phyloP scores from a whole-genome alignment of 345 rosid species.

The Adansonia digitata region DNA sequence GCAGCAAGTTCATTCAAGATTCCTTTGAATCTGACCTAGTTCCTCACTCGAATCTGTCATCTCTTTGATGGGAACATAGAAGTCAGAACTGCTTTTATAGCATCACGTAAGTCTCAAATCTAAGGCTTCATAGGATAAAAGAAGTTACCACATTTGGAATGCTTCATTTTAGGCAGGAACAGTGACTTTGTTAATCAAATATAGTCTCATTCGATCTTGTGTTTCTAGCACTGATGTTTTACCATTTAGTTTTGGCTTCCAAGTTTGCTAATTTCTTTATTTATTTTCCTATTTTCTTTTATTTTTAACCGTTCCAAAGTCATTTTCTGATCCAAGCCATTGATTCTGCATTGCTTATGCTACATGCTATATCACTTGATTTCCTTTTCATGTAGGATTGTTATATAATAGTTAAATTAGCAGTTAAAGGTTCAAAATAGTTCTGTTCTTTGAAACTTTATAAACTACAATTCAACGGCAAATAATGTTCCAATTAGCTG shows the following conservation, averaged over 20 bases:
- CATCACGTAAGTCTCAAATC: neutral
- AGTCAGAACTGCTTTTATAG: neutral
- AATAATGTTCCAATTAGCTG: too few relatives aligned
- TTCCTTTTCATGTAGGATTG: neutral
- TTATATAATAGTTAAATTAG: neutral
- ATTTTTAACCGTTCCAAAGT: neutral
- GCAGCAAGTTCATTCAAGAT: neutral
- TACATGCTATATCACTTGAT: neutral
- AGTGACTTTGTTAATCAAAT: neutral
- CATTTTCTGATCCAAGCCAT: neutral
- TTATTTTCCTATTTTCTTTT: too few relatives aligned
- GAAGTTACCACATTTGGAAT: neutral
- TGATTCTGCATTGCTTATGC: neutral
- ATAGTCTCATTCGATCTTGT: neutral
- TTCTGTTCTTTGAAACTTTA: neutral
- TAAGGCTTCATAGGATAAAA: neutral
- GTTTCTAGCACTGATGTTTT: too few relatives aligned
- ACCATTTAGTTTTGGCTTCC: neutral
- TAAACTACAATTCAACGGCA: too few relatives aligned
- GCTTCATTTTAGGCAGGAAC: neutral
- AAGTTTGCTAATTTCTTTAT: neutral
- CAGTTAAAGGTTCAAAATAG: neutral
- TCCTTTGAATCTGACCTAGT: neutral
- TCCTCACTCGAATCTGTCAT: neutral
- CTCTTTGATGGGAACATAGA: neutral